These are phyloP conservation scores for Ophiosphaerella narmari DNA, from an alignment of 2,329 filamentous ascomycete genomes.

Conservation along the genomic window DNA sequence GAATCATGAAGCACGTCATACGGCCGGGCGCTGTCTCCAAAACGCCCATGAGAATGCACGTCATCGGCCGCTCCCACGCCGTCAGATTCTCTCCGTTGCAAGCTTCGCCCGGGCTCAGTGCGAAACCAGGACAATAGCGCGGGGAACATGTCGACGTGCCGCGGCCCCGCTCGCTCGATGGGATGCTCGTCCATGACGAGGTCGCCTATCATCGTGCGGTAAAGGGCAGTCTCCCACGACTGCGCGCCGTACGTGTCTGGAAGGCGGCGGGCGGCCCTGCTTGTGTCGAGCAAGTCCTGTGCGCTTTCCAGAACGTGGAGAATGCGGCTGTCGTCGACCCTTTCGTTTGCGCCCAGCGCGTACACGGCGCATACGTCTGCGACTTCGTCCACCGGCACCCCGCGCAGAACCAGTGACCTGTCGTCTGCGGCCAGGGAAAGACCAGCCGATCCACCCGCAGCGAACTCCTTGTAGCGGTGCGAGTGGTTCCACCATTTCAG, in stretches of 20 bases:
- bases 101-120: too few species aligned
- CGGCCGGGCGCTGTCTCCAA: too few species aligned
- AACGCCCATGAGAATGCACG: background rate
- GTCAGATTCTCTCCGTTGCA: too few species aligned
- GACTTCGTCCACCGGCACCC: conserved; percentile 10
- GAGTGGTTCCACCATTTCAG: conserved; percentile 27
- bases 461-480: conserved; percentile 15
- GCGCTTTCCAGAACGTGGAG: background rate
- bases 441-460: conserved; percentile 2
- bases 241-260: background rate
- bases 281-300: background rate
- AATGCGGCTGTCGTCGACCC: background rate
- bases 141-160: background rate
- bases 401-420: conserved; percentile 1
- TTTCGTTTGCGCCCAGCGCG: background rate
- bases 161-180: conserved; percentile 1
- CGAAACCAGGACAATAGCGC: background rate
- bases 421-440: background rate
- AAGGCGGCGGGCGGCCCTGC: background rate
- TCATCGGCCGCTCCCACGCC: background rate
- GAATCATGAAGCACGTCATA: conserved; percentile 2
- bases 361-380: background rate
- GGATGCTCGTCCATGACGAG: conserved; percentile 16
- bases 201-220: conserved; percentile 13
- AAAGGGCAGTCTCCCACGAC: conserved; percentile 10